Conservation (phyloP, 306 rosid genomes). For the Prinsepia uniflora region DNA sequence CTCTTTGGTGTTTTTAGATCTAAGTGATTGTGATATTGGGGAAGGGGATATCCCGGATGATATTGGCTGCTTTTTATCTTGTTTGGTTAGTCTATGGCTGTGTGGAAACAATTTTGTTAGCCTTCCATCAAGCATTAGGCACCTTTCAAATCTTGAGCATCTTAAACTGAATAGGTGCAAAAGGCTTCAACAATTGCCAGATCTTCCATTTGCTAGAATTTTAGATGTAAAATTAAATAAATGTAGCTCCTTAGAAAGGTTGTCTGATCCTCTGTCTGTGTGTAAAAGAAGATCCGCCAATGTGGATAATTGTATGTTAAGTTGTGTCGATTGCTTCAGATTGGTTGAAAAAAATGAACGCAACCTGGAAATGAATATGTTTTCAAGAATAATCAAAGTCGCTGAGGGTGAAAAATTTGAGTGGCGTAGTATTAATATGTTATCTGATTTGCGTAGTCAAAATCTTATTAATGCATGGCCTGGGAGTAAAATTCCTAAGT, state of each 20-base stretch:
- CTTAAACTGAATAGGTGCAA: background rate
- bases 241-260: background rate
- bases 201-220: background rate
- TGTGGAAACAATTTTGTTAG: slow-evolving; percentile 11
- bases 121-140: slow-evolving; percentile 13
- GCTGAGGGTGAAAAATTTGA: too few species aligned
- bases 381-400: background rate
- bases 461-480: background rate
- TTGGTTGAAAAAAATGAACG: background rate
- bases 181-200: slow-evolving; percentile 7
- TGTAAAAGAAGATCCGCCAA: background rate
- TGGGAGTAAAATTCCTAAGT: slow-evolving; percentile 12
- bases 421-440: too few species aligned
- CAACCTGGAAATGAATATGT: too few species aligned
- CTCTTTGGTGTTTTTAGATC: background rate
- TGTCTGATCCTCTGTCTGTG: background rate
- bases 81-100: background rate
- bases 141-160: background rate
- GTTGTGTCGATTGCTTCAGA: background rate
- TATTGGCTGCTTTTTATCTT: background rate
- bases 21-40: slow-evolving; percentile 5
- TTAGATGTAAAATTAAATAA: background rate
- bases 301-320: background rate
- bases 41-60: background rate
- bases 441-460: too few species aligned